Evolutionary conservation across 208 protist genomes (phyloP).

Genomic region (Tetramitus jugosus): DNA sequence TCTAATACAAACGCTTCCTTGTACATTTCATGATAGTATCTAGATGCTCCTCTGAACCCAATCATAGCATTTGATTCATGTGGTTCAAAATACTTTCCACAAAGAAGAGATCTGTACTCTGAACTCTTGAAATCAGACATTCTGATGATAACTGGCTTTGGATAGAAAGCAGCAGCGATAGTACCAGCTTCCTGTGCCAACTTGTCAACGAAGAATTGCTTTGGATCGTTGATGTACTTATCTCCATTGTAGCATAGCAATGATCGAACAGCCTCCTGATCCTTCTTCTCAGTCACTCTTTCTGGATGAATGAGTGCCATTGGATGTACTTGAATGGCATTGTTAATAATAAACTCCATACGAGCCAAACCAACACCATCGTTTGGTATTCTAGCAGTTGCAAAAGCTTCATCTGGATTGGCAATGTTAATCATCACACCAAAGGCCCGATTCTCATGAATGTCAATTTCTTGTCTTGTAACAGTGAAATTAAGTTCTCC

Average conservation of each 20-base stretch:
- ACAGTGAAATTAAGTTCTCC: neutral
- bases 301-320: constrained; percentile 28
- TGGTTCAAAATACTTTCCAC: constrained; percentile 38
- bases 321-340: constrained; percentile 30
- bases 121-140: constrained; percentile 46
- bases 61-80: constrained; percentile 45
- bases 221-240: neutral
- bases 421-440: constrained; percentile 27
- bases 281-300: constrained; percentile 3
- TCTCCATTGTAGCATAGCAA: no score
- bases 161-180: constrained; percentile 42
- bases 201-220: constrained; percentile 20
- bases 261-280: constrained; percentile 13
- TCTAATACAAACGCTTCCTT: constrained; percentile 26
- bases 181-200: constrained; percentile 30
- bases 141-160: constrained; percentile 37
- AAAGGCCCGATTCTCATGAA: neutral
- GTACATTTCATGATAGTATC: constrained; percentile 38
- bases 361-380: constrained; percentile 32
- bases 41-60: constrained; percentile 34
- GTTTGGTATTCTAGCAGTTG: constrained; percentile 20
- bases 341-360: constrained; percentile 37
- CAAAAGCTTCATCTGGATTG: constrained; percentile 29
- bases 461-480: no score
- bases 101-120: constrained; percentile 36